These are phyloP conservation scores for Perkinsus chesapeaki DNA, from an alignment of 169 alveolate species.

Conservation along the genomic window DNA sequence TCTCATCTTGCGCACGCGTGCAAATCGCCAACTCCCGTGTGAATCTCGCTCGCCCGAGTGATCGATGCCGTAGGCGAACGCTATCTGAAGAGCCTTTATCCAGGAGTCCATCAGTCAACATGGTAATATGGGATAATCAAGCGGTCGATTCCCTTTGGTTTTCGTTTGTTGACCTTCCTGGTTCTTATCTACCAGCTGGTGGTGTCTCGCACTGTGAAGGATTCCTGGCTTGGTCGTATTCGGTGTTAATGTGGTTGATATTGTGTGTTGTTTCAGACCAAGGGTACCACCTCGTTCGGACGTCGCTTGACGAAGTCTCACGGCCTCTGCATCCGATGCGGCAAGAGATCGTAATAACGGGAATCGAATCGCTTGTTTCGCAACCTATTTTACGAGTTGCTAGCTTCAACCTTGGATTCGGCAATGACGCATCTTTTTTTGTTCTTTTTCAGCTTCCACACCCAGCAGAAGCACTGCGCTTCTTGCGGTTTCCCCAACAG, in stretches of 20 bases:
- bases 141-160: background rate
- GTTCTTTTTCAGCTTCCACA: conserved; percentile 40
- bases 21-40: background rate
- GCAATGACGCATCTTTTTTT: no score
- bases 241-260: no score
- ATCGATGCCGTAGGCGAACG: background rate
- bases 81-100: background rate
- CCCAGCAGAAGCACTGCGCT: conserved; percentile 58
- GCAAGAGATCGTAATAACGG: conserved; percentile 36
- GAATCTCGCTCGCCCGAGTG: background rate
- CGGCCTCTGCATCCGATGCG: conserved; percentile 67
- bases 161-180: no score
- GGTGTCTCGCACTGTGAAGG: no score
- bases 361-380: no score
- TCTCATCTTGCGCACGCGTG: conserved; percentile 3
- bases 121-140: background rate
- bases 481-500: conserved; percentile 61
- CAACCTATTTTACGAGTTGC: no score
- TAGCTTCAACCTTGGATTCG: no score
- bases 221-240: no score
- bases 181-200: no score
- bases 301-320: conserved; percentile 60
- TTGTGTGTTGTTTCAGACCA: conserved; percentile 5
- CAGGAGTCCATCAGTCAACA: background rate
- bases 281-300: conserved; percentile 71